Evolutionary conservation across 2,329 filamentous ascomycete genomes (phyloP), one percentile per base, ranked within the genome.

Genomic region (Polychaeton citri): DNA sequence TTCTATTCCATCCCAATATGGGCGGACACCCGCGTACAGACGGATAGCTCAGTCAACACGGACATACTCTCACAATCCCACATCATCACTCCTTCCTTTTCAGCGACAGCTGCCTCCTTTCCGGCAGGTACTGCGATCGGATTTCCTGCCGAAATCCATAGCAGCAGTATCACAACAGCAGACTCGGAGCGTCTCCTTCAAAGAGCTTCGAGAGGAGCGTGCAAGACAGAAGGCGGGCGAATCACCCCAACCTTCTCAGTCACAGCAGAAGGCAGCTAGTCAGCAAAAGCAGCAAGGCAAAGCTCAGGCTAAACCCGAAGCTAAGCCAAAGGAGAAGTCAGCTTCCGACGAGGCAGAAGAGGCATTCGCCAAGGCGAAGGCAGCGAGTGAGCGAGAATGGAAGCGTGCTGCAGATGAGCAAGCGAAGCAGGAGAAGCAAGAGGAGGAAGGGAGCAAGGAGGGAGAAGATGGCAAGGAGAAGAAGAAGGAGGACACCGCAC

Each of bases 401-500:
- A 53, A 55, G 3, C 60, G 67, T 32, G 16, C 54, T 61, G 30
- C 57, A 68, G 63, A 72, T 41, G 64, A 49, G 19, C 42, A 49
- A 21, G 43, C 42, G 7, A 40, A 48, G 10, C 26, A 44, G 15
- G 42, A 46, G 20, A 42, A 55, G 35, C 50, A 57, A 37, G 49
- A 45, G 33, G 58, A 68, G 28, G 60, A 68, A 28, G 53, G 49
- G 9, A 56, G 62, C 31, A 59, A 69, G 21, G 56, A 61, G 39
- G 53, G 62, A 31, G 63, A 71, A 34, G 63, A 70, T 38, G 65
- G 51, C 36, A 65, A 75, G 43, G 46, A 58, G 45, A 38, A 54
- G 54, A 70, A 79, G 56, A 71, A 77, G 55, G 74, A 83, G 50
- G 75, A 85, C 42, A 64, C 67, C 24, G 61, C 74, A 19, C 79